Evolutionary conservation across 208 protist genomes (phyloP).

Genomic region (Trypanosoma conorhini): DNA sequence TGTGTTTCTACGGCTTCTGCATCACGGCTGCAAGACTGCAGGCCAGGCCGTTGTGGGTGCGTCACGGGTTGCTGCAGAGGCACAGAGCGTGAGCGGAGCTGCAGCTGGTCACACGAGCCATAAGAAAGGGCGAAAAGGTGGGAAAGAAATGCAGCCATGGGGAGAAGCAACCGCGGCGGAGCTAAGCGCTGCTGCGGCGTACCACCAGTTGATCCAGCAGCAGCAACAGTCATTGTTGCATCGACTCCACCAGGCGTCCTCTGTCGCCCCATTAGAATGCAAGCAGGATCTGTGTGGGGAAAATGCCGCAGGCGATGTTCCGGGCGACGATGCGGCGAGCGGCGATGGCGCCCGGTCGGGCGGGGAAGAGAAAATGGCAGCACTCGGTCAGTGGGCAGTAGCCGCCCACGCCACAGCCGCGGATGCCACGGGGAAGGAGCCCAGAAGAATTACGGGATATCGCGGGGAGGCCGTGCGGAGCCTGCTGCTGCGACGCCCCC

Average conservation of each 20-base stretch:
- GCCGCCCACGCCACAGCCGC: neutral
- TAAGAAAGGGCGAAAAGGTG: neutral
- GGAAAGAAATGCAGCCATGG: neutral
- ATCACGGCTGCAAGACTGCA: neutral
- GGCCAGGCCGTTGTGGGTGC: neutral
- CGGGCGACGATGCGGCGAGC: neutral
- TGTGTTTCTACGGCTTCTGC: neutral
- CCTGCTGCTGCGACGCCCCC: neutral
- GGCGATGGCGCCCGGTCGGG: too few relatives aligned
- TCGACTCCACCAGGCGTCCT: neutral
- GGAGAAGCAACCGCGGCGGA: neutral
- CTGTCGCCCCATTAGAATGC: neutral
- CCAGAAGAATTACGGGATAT: neutral
- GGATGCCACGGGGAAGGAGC: neutral
- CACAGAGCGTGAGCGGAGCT: neutral
- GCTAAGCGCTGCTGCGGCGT: neutral
- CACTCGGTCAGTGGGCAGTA: conserved; percentile 5
- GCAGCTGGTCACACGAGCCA: neutral
- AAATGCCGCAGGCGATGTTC: neutral
- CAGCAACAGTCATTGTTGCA: neutral
- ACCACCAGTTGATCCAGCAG: conserved; percentile 7
- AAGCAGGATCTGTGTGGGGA: neutral
- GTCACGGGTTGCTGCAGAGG: neutral
- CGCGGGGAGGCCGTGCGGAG: conserved; percentile 7
- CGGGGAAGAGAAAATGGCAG: neutral